Evolutionary conservation across 192 early-diverging fungal genomes (phyloP).

Genomic region (Entomortierella parvispora): DNA sequence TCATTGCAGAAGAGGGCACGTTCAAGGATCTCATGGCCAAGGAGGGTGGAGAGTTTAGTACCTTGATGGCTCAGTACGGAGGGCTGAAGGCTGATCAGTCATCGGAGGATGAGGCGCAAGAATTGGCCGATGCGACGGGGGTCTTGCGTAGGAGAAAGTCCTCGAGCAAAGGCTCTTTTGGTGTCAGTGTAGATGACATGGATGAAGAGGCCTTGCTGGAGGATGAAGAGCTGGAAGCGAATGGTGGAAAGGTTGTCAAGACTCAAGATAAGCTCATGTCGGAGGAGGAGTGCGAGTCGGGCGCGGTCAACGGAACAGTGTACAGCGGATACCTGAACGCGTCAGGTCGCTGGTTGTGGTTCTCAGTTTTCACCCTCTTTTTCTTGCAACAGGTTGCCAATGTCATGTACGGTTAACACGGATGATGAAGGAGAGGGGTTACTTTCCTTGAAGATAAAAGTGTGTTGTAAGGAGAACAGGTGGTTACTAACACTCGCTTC

Average conservation of each 20-base stretch:
- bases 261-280: conserved; percentile 76
- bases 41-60: conserved; percentile 61
- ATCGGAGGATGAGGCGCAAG: conserved; percentile 2
- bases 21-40: conserved; percentile 67
- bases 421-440: no score
- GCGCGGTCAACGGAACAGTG: conserved; percentile 64
- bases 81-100: conserved; percentile 53
- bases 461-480: no score
- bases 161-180: no score
- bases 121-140: no score
- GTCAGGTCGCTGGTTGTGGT: conserved; percentile 31
- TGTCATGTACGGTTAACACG: conserved; percentile 48
- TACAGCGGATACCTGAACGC: conserved; percentile 65
- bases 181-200: conserved; percentile 17
- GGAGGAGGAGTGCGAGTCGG: conserved; percentile 78
- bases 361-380: neutral
- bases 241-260: conserved; percentile 76
- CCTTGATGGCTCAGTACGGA: conserved; percentile 64
- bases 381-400: conserved; percentile 1
- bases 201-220: conserved; percentile 12
- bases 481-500: no score
- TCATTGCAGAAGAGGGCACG: conserved; percentile 69
- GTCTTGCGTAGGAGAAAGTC: no score
- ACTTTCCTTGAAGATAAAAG: no score
- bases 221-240: neutral